Percentiles rank a stretch among this genome's conserved stretches.
phyloP scores from a whole-genome alignment of 306 rosid species.

The Fragaria nilgerrensis region DNA sequence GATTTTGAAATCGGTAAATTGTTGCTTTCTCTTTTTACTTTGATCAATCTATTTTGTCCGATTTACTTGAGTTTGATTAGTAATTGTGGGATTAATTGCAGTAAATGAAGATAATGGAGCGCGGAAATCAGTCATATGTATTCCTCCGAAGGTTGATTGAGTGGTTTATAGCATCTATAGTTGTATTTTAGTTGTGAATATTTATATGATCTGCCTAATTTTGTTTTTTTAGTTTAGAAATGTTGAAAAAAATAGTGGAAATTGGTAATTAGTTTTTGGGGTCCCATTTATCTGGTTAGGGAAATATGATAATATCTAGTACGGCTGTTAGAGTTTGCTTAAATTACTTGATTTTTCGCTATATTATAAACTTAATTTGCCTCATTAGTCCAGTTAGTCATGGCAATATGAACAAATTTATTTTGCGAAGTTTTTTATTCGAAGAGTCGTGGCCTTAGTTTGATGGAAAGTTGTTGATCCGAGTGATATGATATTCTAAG shows the following conservation, averaged over 20 bases:
- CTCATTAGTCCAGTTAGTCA: neutral
- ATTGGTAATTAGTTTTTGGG: neutral
- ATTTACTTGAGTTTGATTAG: neutral
- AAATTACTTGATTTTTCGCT: neutral
- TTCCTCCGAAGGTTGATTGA: conserved; percentile 25
- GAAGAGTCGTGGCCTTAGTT: neutral
- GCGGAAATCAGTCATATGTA: conserved; percentile 5
- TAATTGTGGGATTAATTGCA: conserved; percentile 23
- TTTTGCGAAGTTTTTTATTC: neutral
- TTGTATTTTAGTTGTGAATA: neutral
- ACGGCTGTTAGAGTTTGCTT: neutral
- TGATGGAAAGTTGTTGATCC: neutral
- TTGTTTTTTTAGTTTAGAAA: neutral
- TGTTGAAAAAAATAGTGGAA: neutral
- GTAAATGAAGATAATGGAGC: conserved; percentile 18
- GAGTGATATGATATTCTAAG: neutral
- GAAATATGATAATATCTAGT: neutral
- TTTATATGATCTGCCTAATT: neutral
- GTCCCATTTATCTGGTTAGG: neutral
- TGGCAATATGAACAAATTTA: neutral
- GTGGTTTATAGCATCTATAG: neutral
- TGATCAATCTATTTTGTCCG: neutral
- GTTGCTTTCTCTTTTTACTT: neutral
- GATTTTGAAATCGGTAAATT: conserved; percentile 22
- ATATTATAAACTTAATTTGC: neutral